Base-by-base conservation (phyloP, 164 flowering plant species). In the Santalum album region DNA sequence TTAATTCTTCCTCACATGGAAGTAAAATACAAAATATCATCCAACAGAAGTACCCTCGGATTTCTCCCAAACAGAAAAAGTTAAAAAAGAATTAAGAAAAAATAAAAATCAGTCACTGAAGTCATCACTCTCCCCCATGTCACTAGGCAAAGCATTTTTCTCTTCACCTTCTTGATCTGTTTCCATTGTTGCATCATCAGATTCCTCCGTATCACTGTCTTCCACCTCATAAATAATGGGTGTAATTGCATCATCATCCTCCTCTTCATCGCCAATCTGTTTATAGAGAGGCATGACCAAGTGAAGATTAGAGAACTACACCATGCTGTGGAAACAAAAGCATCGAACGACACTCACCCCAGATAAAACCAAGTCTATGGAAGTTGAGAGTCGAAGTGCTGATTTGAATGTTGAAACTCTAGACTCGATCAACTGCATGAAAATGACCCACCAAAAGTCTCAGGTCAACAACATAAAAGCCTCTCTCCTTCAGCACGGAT, bases 351-450 rank as follows among this genome's bases (percentile, higher is more conserved):
- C 3, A 66, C 85, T 63, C 58, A 87, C 96, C 77, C 78, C 86
- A 46, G 80, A 57, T 48, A 66, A 79, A 26, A 72, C 63, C 61
- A 75, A 72, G 75, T 89, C 95, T 59, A 89, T 56, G 62, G 67
- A 63, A 65, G 80, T 75, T 43, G 91, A 81, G 59, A 92, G 68
- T 62, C 76, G 76, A 59, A 83, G 76, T 49, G 91, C 84, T 7
- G 83, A 60, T 16, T 67, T 66, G 55, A 72, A 85, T 16, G 86
- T 89, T 32, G 96, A 77, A 35, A 81, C 75, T 68, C 99, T 72
- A 42, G 99, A 74, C 61, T 87, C 95, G 29, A 85, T 83, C 7
- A 89, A 69, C 98, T 88, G 86, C 72, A 70, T 10, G 57, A 16
- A 19, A 22, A 63, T 54, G 22, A 27, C 53, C 42, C n/a, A n/a